phyloP scores from a whole-genome alignment of 2,329 filamentous ascomycete genomes.

The Phyllosticta paracitricarpa region DNA sequence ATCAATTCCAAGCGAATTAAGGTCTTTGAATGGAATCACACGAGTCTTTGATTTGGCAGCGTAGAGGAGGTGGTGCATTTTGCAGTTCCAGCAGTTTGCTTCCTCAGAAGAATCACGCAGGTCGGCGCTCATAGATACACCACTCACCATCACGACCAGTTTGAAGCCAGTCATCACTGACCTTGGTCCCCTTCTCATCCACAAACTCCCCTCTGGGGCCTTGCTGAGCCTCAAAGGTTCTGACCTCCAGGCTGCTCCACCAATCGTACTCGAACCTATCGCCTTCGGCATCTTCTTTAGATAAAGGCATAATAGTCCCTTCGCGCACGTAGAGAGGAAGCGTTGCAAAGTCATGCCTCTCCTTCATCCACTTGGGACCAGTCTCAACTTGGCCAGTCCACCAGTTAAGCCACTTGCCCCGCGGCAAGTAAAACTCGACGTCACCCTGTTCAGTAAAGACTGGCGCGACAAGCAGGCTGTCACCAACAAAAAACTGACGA shows the following conservation, averaged over 20 bases:
- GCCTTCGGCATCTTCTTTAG: slow-evolving; percentile 25
- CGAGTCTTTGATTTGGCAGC: too few species aligned
- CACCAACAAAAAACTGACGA: slow-evolving; percentile 65
- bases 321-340: slow-evolving; percentile 33
- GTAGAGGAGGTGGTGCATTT: too few species aligned
- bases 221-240: not conserved
- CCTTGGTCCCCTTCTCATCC: not conserved
- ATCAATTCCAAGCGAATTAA: too few species aligned
- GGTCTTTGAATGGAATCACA: too few species aligned
- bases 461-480: slow-evolving; percentile 52
- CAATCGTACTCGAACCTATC: slow-evolving; percentile 32
- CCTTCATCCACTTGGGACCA: slow-evolving; percentile 36
- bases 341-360: slow-evolving; percentile 31
- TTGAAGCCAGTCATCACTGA: not conserved
- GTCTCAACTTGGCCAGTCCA: slow-evolving; percentile 33
- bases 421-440: slow-evolving; percentile 56
- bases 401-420: slow-evolving; percentile 42
- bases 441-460: slow-evolving; percentile 53
- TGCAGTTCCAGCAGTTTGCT: too few species aligned
- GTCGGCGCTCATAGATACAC: too few species aligned
- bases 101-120: too few species aligned
- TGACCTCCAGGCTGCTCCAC: slow-evolving; percentile 14
- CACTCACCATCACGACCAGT: too few species aligned
- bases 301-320: slow-evolving; percentile 31
- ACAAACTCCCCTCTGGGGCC: not conserved